These are phyloP conservation scores for Pochonia chlamydosporia DNA, from an alignment of 2,329 filamentous ascomycete genomes.

Conservation along the genomic window DNA sequence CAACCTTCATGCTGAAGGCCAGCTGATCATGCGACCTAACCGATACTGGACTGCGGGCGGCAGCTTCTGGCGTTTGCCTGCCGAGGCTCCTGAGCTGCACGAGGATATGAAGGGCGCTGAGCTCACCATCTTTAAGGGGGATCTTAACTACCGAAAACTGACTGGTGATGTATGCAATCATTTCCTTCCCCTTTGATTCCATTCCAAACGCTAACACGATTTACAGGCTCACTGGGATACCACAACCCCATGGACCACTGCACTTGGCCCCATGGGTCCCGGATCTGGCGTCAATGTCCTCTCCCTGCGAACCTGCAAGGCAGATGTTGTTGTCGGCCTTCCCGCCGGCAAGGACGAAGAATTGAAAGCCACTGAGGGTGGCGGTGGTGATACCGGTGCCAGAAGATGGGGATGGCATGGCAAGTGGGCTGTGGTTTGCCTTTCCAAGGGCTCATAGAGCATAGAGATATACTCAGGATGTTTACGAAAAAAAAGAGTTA, in stretches of 20 bases:
- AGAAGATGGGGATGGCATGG: conserved; percentile 93
- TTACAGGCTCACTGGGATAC: conserved; percentile 61
- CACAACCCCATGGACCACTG: conserved; percentile 77
- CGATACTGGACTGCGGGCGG: conserved; percentile 86
- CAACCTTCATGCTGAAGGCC: conserved; percentile 72
- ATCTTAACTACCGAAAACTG: conserved; percentile 93
- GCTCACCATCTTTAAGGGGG: conserved; percentile 93
- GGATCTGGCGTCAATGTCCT: conserved; percentile 79
- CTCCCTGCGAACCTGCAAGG: conserved; percentile 90
- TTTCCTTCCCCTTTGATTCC: neutral
- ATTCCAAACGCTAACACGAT: neutral
- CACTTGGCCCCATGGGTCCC: conserved; percentile 79
- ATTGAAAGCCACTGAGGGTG: conserved; percentile 60
- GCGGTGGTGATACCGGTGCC: conserved; percentile 63
- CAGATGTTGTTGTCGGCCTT: conserved; percentile 91
- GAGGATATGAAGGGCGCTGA: conserved; percentile 78
- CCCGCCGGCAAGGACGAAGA: conserved; percentile 76
- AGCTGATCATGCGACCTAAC: conserved; percentile 77
- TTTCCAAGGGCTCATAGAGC: conserved; percentile 27
- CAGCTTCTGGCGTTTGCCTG: conserved; percentile 82
- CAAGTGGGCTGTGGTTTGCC: conserved; percentile 87
- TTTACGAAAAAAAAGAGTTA: neutral
- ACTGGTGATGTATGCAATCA: conserved; percentile 83
- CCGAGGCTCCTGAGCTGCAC: conserved; percentile 58
- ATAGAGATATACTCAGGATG: neutral